These are phyloP conservation scores for Alternaria triticina DNA, from an alignment of 2,329 filamentous ascomycete genomes.

Conservation along the genomic window DNA sequence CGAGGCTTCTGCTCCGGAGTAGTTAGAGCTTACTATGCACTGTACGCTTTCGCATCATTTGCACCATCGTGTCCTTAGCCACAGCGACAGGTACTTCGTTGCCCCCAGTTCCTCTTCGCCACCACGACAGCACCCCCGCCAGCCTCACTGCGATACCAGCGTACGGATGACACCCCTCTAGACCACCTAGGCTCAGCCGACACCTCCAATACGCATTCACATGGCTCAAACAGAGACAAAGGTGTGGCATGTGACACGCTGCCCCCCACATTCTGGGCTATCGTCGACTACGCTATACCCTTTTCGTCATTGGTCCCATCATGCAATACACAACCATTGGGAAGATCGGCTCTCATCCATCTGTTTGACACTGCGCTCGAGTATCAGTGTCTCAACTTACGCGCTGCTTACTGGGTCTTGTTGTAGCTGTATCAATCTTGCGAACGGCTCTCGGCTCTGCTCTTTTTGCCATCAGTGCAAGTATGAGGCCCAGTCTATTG, in stretches of 20 bases:
- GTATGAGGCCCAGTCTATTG: not conserved
- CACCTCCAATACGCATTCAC: conserved; percentile 13
- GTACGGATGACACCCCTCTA: conserved; percentile 31
- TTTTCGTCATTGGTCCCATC: conserved; percentile 5
- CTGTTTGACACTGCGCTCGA: not conserved
- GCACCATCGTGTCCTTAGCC: not conserved
- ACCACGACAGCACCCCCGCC: not conserved
- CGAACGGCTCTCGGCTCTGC: not conserved
- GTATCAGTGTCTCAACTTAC: not conserved
- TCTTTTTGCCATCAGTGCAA: not conserved
- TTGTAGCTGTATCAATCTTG: not conserved
- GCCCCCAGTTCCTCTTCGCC: not conserved
- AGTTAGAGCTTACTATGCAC: not conserved
- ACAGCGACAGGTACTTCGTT: not conserved
- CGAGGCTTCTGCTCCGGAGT: not conserved
- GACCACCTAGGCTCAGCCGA: conserved; percentile 20
- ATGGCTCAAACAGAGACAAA: conserved; percentile 22
- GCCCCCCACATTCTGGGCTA: conserved; percentile 26
- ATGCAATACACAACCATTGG: conserved; percentile 4
- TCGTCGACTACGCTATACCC: conserved; percentile 7
- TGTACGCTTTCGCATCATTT: not conserved
- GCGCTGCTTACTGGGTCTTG: not conserved
- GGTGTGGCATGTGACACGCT: conserved; percentile 29
- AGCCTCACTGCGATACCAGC: conserved; percentile 9
- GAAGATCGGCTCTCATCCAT: not conserved